Evolutionary conservation across 2,329 filamentous ascomycete genomes (phyloP).

Genomic region (Beauveria australis): DNA sequence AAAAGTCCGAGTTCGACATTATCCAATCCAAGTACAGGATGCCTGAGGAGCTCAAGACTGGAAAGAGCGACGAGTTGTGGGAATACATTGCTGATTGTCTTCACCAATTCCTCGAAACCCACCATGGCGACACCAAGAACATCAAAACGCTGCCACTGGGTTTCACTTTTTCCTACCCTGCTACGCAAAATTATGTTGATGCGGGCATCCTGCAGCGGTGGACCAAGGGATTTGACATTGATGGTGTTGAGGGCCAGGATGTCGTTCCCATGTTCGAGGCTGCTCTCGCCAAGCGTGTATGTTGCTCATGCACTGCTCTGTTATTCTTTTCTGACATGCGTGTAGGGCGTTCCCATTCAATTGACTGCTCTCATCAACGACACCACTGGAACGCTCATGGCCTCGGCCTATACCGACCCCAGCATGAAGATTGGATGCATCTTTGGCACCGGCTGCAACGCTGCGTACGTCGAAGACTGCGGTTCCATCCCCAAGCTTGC

Average conservation of each 20-base stretch:
- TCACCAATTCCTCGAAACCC: slow-evolving; percentile 79
- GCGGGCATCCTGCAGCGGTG: slow-evolving; percentile 88
- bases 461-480: slow-evolving; percentile 92
- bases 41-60: slow-evolving; percentile 86
- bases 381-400: slow-evolving; percentile 93
- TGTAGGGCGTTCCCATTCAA: slow-evolving; percentile 79
- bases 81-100: slow-evolving; percentile 91
- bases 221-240: slow-evolving; percentile 97
- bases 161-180: slow-evolving; percentile 95
- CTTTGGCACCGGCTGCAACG: slow-evolving; percentile 96
- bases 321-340: not conserved
- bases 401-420: slow-evolving; percentile 90
- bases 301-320: not conserved
- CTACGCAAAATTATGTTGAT: slow-evolving; percentile 87
- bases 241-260: slow-evolving; percentile 82
- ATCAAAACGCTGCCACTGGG: slow-evolving; percentile 67
- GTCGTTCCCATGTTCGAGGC: slow-evolving; percentile 82
- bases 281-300: slow-evolving; percentile 54
- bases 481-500: slow-evolving; percentile 90
- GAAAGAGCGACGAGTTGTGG: slow-evolving; percentile 79
- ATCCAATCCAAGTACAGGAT: slow-evolving; percentile 95
- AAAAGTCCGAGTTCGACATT: slow-evolving; percentile 86
- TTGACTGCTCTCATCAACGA: slow-evolving; percentile 93
- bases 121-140: slow-evolving; percentile 60
- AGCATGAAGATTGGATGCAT: slow-evolving; percentile 95